Percentiles rank a stretch among this genome's conserved stretches.
Conservation (phyloP, 257 asterid genomes). For the Asclepias syriaca region DNA sequence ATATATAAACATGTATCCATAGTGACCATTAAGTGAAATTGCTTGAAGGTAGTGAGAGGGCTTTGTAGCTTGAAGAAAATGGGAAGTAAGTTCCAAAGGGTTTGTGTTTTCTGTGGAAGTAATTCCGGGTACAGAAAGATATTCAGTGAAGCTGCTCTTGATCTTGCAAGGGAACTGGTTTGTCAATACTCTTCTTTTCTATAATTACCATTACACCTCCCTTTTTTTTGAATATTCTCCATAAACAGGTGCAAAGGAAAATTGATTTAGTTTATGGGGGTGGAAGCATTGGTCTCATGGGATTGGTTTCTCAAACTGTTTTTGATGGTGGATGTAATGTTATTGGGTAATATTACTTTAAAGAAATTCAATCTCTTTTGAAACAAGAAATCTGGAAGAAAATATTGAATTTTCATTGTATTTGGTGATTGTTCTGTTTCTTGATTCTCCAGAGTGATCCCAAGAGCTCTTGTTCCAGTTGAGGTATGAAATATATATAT, state of each 20-base stretch:
- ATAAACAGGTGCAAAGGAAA: slow-evolving; percentile 42
- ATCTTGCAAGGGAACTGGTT: slow-evolving; percentile 61
- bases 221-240: neutral
- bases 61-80: neutral
- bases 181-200: neutral
- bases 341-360: slow-evolving; percentile 38
- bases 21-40: neutral
- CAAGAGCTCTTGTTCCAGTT: slow-evolving; percentile 56
- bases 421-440: neutral
- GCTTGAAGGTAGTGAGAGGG: neutral
- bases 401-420: neutral
- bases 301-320: slow-evolving; percentile 56
- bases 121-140: slow-evolving; percentile 46
- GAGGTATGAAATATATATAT: slow-evolving; percentile 32
- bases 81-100: slow-evolving; percentile 40
- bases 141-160: slow-evolving; percentile 64
- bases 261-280: slow-evolving; percentile 65
- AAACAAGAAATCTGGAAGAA: neutral
- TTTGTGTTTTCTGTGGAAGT: slow-evolving; percentile 68
- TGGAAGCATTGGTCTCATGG: slow-evolving; percentile 73
- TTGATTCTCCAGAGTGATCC: slow-evolving; percentile 42
- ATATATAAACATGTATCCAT: neutral
- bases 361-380: neutral
- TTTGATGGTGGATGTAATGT: slow-evolving; percentile 56
- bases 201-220: no score